phyloP scores from a whole-genome alignment of 192 early-diverging fungal genomes.

The Phlyctochytrium bullatum region DNA sequence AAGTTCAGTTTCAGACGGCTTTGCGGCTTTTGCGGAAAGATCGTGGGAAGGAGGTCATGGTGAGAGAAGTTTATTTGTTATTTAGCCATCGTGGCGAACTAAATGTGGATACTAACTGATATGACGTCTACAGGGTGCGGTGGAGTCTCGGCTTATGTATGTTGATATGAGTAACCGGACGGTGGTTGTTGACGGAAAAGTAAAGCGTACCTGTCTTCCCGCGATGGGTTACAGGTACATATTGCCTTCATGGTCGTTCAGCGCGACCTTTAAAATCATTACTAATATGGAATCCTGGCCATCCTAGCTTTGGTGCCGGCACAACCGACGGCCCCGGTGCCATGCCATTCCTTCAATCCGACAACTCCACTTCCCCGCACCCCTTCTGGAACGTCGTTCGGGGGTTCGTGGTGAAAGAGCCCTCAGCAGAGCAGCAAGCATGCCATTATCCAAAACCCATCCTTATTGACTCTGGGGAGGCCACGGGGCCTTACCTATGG shows the following conservation, averaged over 20 bases:
- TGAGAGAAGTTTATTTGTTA: too few species aligned
- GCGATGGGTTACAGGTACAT: slow-evolving; percentile 50
- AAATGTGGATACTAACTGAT: too few species aligned
- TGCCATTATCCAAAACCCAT: slow-evolving; percentile 60
- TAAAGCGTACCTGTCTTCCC: slow-evolving; percentile 22
- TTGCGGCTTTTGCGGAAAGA: too few species aligned
- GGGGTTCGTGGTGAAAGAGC: background rate
- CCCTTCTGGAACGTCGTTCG: slow-evolving; percentile 5
- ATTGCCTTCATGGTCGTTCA: too few species aligned
- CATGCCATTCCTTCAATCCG: too few species aligned
- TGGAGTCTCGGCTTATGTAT: slow-evolving; percentile 38
- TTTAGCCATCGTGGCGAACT: too few species aligned
- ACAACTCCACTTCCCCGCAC: too few species aligned
- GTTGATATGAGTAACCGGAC: slow-evolving; percentile 36
- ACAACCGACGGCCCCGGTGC: slow-evolving; percentile 51
- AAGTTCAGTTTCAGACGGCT: too few species aligned
- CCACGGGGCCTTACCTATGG: slow-evolving; percentile 42
- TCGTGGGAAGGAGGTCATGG: too few species aligned
- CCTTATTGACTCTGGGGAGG: slow-evolving; percentile 49
- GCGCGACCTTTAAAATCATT: too few species aligned
- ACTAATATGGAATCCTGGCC: too few species aligned
- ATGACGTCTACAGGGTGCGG: background rate
- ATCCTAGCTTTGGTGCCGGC: slow-evolving; percentile 49
- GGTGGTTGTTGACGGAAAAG: slow-evolving; percentile 19
- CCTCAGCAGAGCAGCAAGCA: slow-evolving; percentile 25